Evolutionary conservation across 805 yeast genomes (phyloP).

Genomic region (Saccharomyces jurei): DNA sequence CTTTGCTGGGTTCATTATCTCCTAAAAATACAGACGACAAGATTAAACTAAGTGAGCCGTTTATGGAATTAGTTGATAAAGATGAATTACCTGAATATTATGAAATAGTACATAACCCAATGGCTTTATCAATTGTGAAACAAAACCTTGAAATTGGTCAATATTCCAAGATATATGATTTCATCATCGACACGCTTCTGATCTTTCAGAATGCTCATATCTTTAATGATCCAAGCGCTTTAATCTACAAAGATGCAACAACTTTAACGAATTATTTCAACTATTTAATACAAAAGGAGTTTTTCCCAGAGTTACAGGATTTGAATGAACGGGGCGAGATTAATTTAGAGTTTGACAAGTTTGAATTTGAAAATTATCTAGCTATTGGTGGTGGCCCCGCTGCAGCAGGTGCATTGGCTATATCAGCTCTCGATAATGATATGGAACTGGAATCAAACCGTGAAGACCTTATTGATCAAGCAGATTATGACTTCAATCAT

Average conservation of each 20-base stretch:
- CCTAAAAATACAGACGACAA: constrained; percentile 19
- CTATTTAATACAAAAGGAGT: constrained; percentile 20
- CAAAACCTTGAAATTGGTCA: constrained; percentile 44
- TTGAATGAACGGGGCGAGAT: constrained; percentile 28
- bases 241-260: constrained; percentile 63
- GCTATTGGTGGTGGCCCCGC: constrained; percentile 17
- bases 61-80: constrained; percentile 63
- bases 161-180: constrained; percentile 48
- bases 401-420: constrained; percentile 9
- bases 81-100: constrained; percentile 76
- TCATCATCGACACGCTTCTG: constrained; percentile 48
- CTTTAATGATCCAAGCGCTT: constrained; percentile 67
- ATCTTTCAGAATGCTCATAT: constrained; percentile 73
- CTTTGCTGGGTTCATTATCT: constrained; percentile 7
- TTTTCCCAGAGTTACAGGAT: constrained; percentile 24
- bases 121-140: constrained; percentile 57
- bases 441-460: not conserved
- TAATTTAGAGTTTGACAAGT: constrained; percentile 22
- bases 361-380: constrained; percentile 25
- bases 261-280: constrained; percentile 48
- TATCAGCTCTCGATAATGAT: not conserved
- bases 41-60: constrained; percentile 52
- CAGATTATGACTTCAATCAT: constrained; percentile 24
- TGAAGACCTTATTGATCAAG: constrained; percentile 3
- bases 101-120: constrained; percentile 61